Evolutionary conservation across 1,284 basidiomycete genomes (phyloP).

Genomic region (Naganishia albida): DNA sequence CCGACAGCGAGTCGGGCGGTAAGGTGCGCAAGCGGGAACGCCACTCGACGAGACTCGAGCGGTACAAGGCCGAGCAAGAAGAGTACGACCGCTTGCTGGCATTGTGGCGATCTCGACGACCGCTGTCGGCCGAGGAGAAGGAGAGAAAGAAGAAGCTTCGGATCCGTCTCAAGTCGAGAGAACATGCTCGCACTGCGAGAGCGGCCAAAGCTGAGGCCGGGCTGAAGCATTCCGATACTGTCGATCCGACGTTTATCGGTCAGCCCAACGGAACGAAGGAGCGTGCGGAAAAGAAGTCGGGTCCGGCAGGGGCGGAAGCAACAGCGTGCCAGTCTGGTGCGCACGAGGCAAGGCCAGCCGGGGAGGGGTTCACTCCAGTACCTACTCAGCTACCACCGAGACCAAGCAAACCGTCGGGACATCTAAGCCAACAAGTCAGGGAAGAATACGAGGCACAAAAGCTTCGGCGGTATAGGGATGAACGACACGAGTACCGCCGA

Average conservation of each 20-base stretch:
- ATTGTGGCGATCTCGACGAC: not conserved
- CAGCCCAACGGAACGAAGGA: too few relatives aligned
- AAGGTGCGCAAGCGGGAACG: not conserved
- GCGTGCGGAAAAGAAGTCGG: not conserved
- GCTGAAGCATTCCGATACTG: not conserved
- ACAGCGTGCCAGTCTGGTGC: not conserved
- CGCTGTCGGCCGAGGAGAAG: slow-evolving; percentile 1
- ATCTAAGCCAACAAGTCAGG: too few relatives aligned
- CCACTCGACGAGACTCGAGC: not conserved
- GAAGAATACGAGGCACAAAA: too few relatives aligned
- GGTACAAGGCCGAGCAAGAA: not conserved
- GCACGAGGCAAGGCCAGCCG: not conserved
- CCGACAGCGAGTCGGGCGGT: not conserved
- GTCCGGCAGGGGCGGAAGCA: not conserved
- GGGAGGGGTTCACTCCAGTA: not conserved
- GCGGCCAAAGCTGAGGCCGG: not conserved
- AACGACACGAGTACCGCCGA: too few relatives aligned
- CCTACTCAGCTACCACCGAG: not conserved
- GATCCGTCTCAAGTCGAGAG: not conserved
- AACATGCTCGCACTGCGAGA: not conserved
- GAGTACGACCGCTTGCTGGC: slow-evolving; percentile 10
- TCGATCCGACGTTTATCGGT: not conserved
- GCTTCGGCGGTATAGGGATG: too few relatives aligned
- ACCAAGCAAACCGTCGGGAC: not conserved
- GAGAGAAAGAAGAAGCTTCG: slow-evolving; percentile 2